These are phyloP conservation scores for Panicum hallii DNA, from an alignment of 202 grass and related monocot species.

Conservation along the genomic window DNA sequence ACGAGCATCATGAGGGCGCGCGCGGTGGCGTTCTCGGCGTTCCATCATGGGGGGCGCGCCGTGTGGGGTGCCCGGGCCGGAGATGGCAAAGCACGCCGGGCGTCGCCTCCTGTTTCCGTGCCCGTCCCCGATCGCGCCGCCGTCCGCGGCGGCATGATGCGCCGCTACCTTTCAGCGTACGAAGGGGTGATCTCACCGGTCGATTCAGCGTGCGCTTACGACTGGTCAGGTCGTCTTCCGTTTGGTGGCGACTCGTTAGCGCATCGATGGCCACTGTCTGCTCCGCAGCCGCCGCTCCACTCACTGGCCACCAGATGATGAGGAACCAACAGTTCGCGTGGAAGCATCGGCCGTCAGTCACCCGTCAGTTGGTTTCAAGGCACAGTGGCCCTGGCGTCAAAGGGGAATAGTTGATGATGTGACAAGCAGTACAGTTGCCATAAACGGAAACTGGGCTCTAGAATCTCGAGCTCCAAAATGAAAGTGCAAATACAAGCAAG, in stretches of 20 bases:
- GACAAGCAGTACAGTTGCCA: background rate
- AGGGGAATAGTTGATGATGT: background rate
- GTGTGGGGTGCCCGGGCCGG: background rate
- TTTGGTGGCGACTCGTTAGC: background rate
- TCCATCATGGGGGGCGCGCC: background rate
- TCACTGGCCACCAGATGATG: background rate
- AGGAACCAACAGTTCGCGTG: background rate
- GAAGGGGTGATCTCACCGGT: background rate
- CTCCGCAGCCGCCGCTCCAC: background rate
- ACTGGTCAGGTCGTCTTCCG: background rate
- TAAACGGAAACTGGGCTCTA: background rate
- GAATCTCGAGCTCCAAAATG: background rate
- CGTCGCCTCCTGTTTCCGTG: conserved; percentile 1
- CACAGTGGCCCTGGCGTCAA: background rate
- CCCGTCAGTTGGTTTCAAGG: background rate
- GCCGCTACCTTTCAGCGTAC: background rate
- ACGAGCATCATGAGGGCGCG: background rate
- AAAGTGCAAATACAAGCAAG: background rate
- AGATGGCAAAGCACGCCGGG: background rate
- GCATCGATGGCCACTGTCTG: background rate
- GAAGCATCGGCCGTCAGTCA: background rate
- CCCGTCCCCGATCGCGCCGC: background rate
- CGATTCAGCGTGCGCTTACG: too few relatives aligned
- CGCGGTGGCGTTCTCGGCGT: conserved; percentile 5
- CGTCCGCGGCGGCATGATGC: background rate